These are phyloP conservation scores for Cryptococcus neoformans DNA, from an alignment of 1,284 basidiomycete genomes.

Conservation along the genomic window DNA sequence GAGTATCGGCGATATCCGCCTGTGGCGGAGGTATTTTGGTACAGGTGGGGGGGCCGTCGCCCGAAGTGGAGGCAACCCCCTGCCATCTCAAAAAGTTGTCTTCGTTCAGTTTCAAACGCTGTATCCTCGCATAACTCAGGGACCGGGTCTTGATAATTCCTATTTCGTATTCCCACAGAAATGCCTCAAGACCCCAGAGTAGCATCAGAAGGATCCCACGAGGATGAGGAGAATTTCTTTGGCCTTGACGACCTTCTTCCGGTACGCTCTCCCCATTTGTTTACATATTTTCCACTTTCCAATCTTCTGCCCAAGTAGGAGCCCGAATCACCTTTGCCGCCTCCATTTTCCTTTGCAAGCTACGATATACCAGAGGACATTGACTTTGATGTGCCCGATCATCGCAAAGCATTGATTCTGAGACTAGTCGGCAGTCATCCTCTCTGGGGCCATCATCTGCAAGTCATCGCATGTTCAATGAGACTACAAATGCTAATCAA, in stretches of 20 bases:
- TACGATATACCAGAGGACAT: constrained; percentile 32
- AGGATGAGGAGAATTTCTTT: constrained; percentile 39
- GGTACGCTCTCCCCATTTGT: constrained; percentile 22
- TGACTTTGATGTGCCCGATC: constrained; percentile 9
- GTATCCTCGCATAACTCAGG: too few species aligned
- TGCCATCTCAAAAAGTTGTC: too few species aligned
- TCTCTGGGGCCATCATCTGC: constrained; percentile 89
- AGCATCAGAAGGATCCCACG: neutral
- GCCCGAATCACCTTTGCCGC: constrained; percentile 32
- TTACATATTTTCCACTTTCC: neutral
- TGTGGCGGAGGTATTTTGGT: neutral
- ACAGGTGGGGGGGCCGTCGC: too few species aligned
- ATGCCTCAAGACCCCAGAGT: neutral
- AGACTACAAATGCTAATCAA: neutral
- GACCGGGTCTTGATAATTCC: too few species aligned
- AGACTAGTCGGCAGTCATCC: constrained; percentile 82
- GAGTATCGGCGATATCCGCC: neutral
- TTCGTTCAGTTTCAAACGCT: too few species aligned
- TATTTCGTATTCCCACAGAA: neutral
- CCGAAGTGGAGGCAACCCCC: too few species aligned
- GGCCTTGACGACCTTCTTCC: constrained; percentile 48
- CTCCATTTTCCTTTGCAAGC: constrained; percentile 40
- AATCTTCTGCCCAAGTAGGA: constrained; percentile 19
- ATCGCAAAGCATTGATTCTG: constrained; percentile 56
- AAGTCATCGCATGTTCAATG: constrained; percentile 36